Evolutionary conservation across 169 alveolate species (phyloP), one percentile per base, ranked within the genome.

Genomic region (Amoebophrya sp.): DNA sequence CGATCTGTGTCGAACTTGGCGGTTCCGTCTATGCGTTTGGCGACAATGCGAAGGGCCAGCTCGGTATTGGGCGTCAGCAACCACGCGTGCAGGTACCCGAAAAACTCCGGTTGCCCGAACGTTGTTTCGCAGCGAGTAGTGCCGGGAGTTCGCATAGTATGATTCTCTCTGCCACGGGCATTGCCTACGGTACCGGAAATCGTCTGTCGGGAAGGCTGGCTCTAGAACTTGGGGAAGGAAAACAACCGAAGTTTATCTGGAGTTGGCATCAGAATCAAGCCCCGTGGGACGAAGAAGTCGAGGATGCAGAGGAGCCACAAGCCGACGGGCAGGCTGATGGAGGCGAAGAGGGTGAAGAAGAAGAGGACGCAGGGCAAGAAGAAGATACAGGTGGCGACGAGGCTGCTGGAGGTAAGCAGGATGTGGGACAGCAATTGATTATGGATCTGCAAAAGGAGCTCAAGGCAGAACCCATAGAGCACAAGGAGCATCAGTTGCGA

Each of bases 1-100:
- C 92, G 23, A 77, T 92, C 26, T 92, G 93, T 53, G 1, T 92
- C 78, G 65, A 91, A 1, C 41, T 65, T 10, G 53, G 47, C 0
- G 93, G 93, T 34, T 38, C 40, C 47, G 23, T 92, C 78, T 92
- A 91, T 89, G 93, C 89, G 23, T 92, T 91, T 90, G 93, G 93
- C 36, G 93, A 92, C 76, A 92, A 92, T 89, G 89, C 91, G 77
- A 78, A 83, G 41, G 93, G 93, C 3, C 93, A 92, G 76, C 91
- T 92, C 34, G 93, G 93, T n/a, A 54, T 92, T 24, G 93, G 93
- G 29, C 83, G 83, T 29, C 18, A 65, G 83, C 83, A 65, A 36
- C 39, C n/a, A 26, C 83, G 83, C 12, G 83, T 65, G 33, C 39
- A 65, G 26, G 83, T 26, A 65, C 83, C 83, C 3, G 83, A 65